Evolutionary conservation across 2,329 filamentous ascomycete species (phyloP).

Genomic region (Aspergillus brasiliensis): DNA sequence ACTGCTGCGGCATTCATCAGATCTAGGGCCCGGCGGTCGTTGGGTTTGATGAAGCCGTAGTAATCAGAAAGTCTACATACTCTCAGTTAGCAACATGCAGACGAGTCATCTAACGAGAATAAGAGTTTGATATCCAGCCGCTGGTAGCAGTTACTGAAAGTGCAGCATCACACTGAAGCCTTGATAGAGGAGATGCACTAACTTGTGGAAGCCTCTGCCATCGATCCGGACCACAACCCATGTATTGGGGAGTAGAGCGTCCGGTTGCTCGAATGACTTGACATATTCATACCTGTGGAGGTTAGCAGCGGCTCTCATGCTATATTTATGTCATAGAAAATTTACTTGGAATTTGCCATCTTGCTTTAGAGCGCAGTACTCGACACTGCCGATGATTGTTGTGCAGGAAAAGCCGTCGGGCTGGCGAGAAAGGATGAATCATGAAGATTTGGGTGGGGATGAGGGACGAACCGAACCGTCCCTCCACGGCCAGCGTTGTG

Average conservation of each 20-base stretch:
- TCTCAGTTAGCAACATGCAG: neutral
- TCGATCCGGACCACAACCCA: conserved; percentile 96
- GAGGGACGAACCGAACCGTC: conserved; percentile 1
- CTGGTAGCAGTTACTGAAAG: neutral
- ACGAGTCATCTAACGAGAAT: neutral
- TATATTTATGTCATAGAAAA: neutral
- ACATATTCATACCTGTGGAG: conserved; percentile 84
- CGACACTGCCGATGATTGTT: neutral
- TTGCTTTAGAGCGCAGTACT: neutral
- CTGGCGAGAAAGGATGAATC: neutral
- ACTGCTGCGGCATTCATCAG: conserved; percentile 95
- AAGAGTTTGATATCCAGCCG: neutral
- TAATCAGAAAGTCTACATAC: conserved; percentile 70
- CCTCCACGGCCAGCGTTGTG: neutral
- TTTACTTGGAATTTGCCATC: conserved; percentile 22
- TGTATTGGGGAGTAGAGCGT: conserved; percentile 80
- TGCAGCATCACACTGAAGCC: neutral
- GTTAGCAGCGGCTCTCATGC: conserved; percentile 47
- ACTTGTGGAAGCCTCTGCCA: conserved; percentile 94
- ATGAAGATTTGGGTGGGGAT: conserved; percentile 2
- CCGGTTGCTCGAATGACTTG: conserved; percentile 80
- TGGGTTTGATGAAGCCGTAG: conserved; percentile 88
- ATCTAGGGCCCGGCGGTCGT: conserved; percentile 81
- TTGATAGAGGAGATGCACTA: conserved; percentile 27
- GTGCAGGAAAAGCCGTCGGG: neutral